Conservation (phyloP, 176 grass and related monocot species). For the Thalia dealbata region DNA sequence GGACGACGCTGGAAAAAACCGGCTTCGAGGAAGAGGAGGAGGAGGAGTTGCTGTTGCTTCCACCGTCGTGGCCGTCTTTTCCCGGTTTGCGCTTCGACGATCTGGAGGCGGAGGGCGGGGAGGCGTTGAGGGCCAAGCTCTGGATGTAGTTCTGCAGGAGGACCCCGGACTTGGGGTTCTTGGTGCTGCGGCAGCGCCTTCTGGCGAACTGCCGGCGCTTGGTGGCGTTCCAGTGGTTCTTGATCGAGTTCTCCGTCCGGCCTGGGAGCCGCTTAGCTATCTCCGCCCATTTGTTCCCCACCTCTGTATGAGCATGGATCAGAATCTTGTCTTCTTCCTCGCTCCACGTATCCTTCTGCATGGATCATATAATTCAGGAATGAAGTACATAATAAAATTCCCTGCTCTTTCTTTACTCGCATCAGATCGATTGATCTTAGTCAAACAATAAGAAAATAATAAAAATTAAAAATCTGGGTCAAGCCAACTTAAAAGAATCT, state of each 20-base stretch:
- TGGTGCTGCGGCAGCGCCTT: conserved; percentile 33
- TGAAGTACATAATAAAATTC: too few species aligned
- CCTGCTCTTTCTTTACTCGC: too few species aligned
- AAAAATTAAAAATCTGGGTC: too few species aligned
- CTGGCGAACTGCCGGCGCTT: conserved; percentile 64
- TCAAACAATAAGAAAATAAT: too few species aligned
- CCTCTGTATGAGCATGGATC: conserved; percentile 68
- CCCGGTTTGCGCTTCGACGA: not conserved
- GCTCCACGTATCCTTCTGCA: conserved; percentile 89
- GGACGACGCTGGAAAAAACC: not conserved
- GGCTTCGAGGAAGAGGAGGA: not conserved
- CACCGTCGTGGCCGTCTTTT: not conserved
- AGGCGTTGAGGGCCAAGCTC: conserved; percentile 36
- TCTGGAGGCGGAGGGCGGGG: conserved; percentile 4
- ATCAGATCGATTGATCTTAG: too few species aligned
- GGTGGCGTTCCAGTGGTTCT: conserved; percentile 96
- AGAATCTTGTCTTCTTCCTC: conserved; percentile 86
- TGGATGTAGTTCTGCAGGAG: conserved; percentile 84
- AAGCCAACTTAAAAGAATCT: too few species aligned
- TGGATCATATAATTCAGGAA: conserved; percentile 4
- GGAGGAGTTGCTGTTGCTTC: not conserved
- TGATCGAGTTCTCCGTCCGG: conserved; percentile 89
- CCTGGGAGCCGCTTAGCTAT: conserved; percentile 80
- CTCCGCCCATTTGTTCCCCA: conserved; percentile 98
- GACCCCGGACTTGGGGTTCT: conserved; percentile 38